These are phyloP conservation scores for Clavispora fructus DNA, from an alignment of 805 yeast genomes.

Conservation along the genomic window DNA sequence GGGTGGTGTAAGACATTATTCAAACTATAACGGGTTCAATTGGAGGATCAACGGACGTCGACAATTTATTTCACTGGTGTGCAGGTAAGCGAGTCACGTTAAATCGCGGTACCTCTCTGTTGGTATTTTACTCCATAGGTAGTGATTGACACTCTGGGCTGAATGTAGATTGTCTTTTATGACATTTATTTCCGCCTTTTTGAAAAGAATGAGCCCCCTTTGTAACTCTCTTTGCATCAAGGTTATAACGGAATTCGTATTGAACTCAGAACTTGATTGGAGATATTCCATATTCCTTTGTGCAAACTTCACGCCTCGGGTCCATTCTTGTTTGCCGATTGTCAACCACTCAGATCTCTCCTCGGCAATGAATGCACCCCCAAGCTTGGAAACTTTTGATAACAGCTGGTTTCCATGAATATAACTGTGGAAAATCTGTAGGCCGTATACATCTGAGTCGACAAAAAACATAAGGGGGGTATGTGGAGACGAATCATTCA, in stretches of 20 bases:
- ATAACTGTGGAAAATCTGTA: slow-evolving; percentile 7
- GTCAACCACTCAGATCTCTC: slow-evolving; percentile 10
- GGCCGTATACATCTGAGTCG: slow-evolving; percentile 16
- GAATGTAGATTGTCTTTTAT: slow-evolving; percentile 14
- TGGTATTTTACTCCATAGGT: slow-evolving; percentile 11
- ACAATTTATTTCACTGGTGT: slow-evolving; percentile 8
- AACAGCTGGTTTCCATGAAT: not conserved
- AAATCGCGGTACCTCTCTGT: slow-evolving; percentile 4
- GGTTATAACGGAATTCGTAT: not conserved
- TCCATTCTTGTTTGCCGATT: slow-evolving; percentile 10
- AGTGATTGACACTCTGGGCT: slow-evolving; percentile 4
- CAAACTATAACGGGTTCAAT: not conserved
- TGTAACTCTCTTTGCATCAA: slow-evolving; percentile 39
- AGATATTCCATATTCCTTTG: not conserved
- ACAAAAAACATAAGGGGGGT: slow-evolving; percentile 10
- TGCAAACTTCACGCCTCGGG: slow-evolving; percentile 3
- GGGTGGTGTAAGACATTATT: slow-evolving; percentile 72
- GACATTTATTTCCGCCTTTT: slow-evolving; percentile 56
- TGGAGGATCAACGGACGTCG: slow-evolving; percentile 1
- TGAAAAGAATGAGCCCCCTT: slow-evolving; percentile 44
- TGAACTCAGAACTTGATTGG: not conserved
- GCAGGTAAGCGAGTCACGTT: slow-evolving; percentile 13
- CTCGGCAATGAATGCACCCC: slow-evolving; percentile 13
- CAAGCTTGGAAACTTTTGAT: slow-evolving; percentile 2
- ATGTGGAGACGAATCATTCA: slow-evolving; percentile 1